Evolutionary conservation across 345 rosid species (phyloP).

Genomic region (Aquilaria yunnanensis): DNA sequence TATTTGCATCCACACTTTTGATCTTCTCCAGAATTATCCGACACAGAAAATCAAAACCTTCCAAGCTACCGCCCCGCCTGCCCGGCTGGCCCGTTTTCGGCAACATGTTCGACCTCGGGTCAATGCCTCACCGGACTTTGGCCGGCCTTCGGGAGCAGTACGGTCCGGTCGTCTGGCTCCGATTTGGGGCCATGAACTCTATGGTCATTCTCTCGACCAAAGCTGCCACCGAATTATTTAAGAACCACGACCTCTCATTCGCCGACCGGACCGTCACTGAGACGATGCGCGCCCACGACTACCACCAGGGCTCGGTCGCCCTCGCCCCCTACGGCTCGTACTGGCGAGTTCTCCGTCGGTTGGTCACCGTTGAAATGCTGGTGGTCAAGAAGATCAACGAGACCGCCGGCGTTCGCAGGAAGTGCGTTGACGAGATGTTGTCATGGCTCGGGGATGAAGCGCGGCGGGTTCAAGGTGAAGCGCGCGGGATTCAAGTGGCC

Average conservation of each 20-base stretch:
- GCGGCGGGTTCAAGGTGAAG: background rate
- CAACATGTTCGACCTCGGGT: constrained; percentile 45
- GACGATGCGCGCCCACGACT: constrained; percentile 35
- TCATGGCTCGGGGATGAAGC: constrained; percentile 42
- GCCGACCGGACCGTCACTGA: constrained; percentile 41
- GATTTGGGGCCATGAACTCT: constrained; percentile 40
- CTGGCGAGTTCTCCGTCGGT: constrained; percentile 43
- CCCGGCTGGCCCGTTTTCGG: constrained; percentile 59
- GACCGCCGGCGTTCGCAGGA: constrained; percentile 26
- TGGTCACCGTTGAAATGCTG: constrained; percentile 44
- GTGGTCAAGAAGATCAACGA: constrained; percentile 37
- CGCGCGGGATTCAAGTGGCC: constrained; percentile 28
- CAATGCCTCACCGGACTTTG: constrained; percentile 43
- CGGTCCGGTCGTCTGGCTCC: constrained; percentile 44
- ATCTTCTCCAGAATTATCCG: constrained; percentile 6
- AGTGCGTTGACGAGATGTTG: constrained; percentile 39
- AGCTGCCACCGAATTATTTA: constrained; percentile 44
- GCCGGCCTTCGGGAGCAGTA: constrained; percentile 24
- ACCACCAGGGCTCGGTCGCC: constrained; percentile 36
- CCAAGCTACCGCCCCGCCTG: constrained; percentile 50
- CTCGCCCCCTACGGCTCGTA: constrained; percentile 46
- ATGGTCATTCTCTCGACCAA: constrained; percentile 44
- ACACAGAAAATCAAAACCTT: background rate
- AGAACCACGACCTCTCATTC: constrained; percentile 48
- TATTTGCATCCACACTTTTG: constrained; percentile 1